phyloP scores from a whole-genome alignment of 345 rosid species.

The Lumnitzera racemosa region DNA sequence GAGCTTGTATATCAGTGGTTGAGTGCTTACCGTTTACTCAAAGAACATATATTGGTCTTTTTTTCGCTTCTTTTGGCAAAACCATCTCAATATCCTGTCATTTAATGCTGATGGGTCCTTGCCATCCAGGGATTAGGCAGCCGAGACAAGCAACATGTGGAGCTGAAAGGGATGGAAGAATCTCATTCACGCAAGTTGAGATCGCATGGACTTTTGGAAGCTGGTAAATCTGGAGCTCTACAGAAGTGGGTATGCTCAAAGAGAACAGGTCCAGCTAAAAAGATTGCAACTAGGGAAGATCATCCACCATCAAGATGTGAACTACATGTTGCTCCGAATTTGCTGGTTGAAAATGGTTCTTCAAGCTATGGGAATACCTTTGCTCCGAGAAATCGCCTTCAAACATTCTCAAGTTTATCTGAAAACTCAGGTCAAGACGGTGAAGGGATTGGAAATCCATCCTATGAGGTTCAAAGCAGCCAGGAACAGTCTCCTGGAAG shows the following conservation, averaged over 20 bases:
- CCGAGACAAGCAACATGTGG: conserved; percentile 29
- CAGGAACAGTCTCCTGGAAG: conserved; percentile 31
- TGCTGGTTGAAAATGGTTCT: conserved; percentile 38
- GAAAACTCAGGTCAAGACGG: conserved; percentile 17
- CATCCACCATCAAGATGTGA: conserved; percentile 29
- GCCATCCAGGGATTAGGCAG: conserved; percentile 27
- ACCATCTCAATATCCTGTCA: too few species aligned
- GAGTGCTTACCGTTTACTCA: too few species aligned
- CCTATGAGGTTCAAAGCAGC: conserved; percentile 17
- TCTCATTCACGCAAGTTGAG: conserved; percentile 17
- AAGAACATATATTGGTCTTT: too few species aligned
- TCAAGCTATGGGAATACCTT: conserved; percentile 28
- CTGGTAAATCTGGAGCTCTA: conserved; percentile 47
- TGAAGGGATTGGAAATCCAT: conserved; percentile 24
- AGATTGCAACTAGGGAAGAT: conserved; percentile 28
- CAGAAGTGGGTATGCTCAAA: conserved; percentile 58
- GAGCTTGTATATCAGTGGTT: too few species aligned
- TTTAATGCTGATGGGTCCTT: not conserved
- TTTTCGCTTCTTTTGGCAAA: too few species aligned
- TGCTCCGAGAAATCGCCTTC: conserved; percentile 25
- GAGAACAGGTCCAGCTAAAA: conserved; percentile 46
- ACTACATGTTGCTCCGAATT: conserved; percentile 36
- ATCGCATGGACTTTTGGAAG: conserved; percentile 22
- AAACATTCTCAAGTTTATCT: conserved; percentile 25
- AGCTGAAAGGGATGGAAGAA: conserved; percentile 27